These are phyloP conservation scores for Castanea mollissima DNA, from an alignment of 306 rosid species.

Conservation along the genomic window DNA sequence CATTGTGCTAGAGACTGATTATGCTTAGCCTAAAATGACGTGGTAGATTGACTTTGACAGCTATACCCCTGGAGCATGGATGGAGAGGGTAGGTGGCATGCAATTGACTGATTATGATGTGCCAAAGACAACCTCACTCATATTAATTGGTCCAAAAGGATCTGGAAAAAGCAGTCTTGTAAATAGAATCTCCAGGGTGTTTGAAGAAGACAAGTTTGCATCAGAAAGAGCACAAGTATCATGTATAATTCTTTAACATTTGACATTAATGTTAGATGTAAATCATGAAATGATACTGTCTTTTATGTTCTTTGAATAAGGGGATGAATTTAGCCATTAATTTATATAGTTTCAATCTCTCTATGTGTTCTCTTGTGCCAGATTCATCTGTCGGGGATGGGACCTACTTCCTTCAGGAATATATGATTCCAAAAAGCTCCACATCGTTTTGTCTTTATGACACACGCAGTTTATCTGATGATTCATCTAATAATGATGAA, in stretches of 20 bases:
- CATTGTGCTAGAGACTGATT: conserved; percentile 1
- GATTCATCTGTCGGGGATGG: conserved; percentile 68
- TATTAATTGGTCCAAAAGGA: conserved; percentile 79
- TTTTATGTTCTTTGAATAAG: conserved; percentile 13
- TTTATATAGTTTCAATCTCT: background rate
- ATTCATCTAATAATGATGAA: conserved; percentile 40
- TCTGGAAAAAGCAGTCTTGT: conserved; percentile 92
- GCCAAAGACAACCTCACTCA: conserved; percentile 64
- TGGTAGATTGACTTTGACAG: conserved; percentile 40
- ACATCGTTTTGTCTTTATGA: conserved; percentile 71
- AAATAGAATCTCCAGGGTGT: conserved; percentile 67
- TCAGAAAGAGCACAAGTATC: conserved; percentile 86
- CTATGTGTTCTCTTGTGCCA: conserved; percentile 27
- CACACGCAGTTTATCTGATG: conserved; percentile 68
- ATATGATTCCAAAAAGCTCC: conserved; percentile 71
- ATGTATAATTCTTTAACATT: conserved; percentile 41
- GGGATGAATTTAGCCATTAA: conserved; percentile 1
- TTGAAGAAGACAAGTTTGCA: conserved; percentile 62
- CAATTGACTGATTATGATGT: conserved; percentile 59
- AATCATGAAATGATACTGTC: conserved; percentile 5
- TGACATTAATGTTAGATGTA: conserved; percentile 4
- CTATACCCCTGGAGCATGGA: conserved; percentile 79
- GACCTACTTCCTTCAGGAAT: conserved; percentile 79
- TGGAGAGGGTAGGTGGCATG: conserved; percentile 45
- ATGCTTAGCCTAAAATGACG: conserved; percentile 20